Evolutionary conservation across 2,329 filamentous ascomycete genomes (phyloP), one percentile per base, ranked within the genome.

Genomic region (Hansfordia pulvinata): DNA sequence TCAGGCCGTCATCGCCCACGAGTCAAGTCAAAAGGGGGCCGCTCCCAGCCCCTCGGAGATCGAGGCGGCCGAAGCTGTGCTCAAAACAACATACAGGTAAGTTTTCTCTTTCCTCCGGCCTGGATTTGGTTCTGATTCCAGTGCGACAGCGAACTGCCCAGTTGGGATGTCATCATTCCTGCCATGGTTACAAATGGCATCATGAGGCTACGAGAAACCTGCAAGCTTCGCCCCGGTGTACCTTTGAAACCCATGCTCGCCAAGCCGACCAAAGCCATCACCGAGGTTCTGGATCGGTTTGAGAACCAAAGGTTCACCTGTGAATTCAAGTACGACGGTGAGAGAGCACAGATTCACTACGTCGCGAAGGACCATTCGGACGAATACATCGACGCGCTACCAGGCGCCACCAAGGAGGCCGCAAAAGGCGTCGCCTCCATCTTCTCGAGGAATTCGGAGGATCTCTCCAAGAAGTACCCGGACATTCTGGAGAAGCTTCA

Each of bases 301-400:
- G 90, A 96, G 48, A 76, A 81, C 36, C 90, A 93, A 47, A 80
- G 78, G 15, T 98, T 98, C 44, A 96, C 90, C 2, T 98, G 90
- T 56, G 90, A 98, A 50, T 98, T 93, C 64, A 98, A 98, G 53
- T 98, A 98, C 46, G 90, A 98, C 43, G 90, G 90, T 25, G 90
- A 98, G 53, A 69, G 90, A 47, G 90, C 90, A n/a, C 90, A 98
- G 49, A 96, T 98, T 26, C 90, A 98, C 49, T 98, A 93, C 40
- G 84, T 96, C 17, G 77, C 86, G 4, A 82, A 84, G 35, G 80
- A 88, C 34, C 69, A 81, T 8, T 60, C 72, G 2, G 60, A 79
- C 32, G 65, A 84, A 29, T 77, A 83, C 38, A 67, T 69, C 30
- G 68, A 77, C 24, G 63, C 70, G 19, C 57, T 67, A 1, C 57